Conservation (phyloP, 1,284 basidiomycete species). For the Ceratobasidium sp. region DNA sequence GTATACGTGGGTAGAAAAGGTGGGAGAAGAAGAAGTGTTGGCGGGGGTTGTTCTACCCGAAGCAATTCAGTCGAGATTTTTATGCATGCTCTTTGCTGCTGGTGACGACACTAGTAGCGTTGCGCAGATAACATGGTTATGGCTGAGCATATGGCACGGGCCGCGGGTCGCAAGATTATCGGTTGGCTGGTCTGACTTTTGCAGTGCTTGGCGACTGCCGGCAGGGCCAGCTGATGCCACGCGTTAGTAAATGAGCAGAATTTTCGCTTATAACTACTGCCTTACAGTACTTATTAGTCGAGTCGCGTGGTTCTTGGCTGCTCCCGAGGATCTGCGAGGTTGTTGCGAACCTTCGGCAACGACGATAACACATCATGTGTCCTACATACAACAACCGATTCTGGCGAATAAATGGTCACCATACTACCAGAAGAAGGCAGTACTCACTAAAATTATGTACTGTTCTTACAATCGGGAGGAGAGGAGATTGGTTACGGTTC, state of each 20-base stretch:
- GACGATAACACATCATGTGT: conserved; percentile 4
- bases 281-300: neutral
- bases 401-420: neutral
- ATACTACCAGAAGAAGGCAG: neutral
- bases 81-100: neutral
- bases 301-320: neutral
- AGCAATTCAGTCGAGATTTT: conserved; percentile 20
- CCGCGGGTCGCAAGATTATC: conserved; percentile 25
- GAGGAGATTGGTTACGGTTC: neutral
- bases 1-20: conserved; percentile 34
- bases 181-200: neutral
- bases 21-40: neutral
- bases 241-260: neutral
- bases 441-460: neutral
- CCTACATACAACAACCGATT: neutral
- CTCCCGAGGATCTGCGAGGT: conserved; percentile 39
- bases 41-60: neutral
- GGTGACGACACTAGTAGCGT: neutral
- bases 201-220: neutral
- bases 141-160: neutral
- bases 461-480: neutral
- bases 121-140: neutral
- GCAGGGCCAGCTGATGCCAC: neutral
- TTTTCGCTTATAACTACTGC: neutral
- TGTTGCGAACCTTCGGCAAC: conserved; percentile 19